Percentiles rank a stretch among this genome's conserved stretches.
Evolutionary conservation across 257 asterid species (phyloP).

Genomic region (Solanum microdontum): DNA sequence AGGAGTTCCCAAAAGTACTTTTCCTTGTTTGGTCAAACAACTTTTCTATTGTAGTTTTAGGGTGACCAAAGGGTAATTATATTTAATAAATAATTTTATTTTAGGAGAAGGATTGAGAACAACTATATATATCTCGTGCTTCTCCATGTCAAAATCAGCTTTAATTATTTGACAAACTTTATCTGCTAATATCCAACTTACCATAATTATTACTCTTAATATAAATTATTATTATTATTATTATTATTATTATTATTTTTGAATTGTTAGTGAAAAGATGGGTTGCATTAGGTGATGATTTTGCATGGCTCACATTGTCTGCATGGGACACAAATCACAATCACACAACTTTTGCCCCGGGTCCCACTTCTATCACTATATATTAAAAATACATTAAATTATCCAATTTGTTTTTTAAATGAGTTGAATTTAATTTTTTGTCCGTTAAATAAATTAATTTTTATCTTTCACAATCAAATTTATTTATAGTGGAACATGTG

Average conservation of each 20-base stretch:
- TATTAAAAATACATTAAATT: neutral
- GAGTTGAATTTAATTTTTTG: neutral
- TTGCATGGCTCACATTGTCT: neutral
- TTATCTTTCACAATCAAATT: too few species aligned
- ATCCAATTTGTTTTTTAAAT: neutral
- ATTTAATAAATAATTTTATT: neutral
- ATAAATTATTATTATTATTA: neutral
- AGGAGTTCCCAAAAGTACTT: neutral
- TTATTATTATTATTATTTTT: neutral
- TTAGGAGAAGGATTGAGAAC: neutral
- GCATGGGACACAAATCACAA: neutral
- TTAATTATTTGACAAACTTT: neutral
- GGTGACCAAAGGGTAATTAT: neutral
- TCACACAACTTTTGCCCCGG: neutral
- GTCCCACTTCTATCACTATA: neutral
- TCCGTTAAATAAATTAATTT: too few species aligned
- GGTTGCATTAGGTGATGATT: neutral
- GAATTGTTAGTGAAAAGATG: neutral
- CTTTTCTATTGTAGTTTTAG: neutral
- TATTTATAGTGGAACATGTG: neutral
- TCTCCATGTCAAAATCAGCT: neutral
- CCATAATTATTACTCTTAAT: neutral
- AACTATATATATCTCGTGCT: neutral
- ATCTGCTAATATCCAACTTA: neutral
- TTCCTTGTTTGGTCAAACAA: neutral